Percentiles rank a stretch among this genome's conserved stretches.
Evolutionary conservation across 2,329 filamentous ascomycete species (phyloP).

Genomic region (Cucurbitaria berberidis): DNA sequence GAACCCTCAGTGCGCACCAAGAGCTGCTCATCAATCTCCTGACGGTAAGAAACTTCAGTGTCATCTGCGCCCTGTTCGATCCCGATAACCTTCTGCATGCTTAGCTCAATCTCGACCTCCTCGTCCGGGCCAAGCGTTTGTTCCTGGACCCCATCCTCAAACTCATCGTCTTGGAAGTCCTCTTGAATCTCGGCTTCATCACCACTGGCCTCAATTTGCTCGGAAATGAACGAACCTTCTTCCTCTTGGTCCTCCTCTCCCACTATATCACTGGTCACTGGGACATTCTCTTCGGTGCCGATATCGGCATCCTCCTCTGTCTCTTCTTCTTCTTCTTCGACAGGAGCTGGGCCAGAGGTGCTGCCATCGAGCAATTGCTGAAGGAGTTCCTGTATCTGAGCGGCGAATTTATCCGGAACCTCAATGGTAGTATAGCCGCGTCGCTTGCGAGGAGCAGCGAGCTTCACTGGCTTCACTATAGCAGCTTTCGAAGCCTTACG

Average conservation of each 20-base stretch:
- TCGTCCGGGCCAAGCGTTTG: background rate
- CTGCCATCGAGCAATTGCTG: background rate
- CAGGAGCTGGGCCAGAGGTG: background rate
- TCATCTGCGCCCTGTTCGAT: background rate
- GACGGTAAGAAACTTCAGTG: background rate
- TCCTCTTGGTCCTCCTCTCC: background rate
- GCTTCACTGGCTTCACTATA: constrained; percentile 6
- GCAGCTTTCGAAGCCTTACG: constrained; percentile 16
- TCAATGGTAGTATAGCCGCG: constrained; percentile 35
- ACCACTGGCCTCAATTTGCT: background rate
- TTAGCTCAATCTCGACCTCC: background rate
- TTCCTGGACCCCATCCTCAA: background rate
- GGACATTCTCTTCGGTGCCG: background rate
- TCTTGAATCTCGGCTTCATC: background rate
- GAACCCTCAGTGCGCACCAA: background rate
- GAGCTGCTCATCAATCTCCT: background rate
- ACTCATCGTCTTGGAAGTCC: background rate
- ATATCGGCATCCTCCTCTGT: background rate
- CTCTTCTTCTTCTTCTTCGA: background rate
- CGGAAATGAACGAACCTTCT: no score
- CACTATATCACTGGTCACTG: background rate
- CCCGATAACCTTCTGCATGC: background rate
- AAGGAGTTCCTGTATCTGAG: background rate
- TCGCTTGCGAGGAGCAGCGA: constrained; percentile 29
- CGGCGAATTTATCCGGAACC: constrained; percentile 30